Percentiles rank a stretch among this genome's conserved stretches.
phyloP scores from a whole-genome alignment of 495 filamentous ascomycete genomes.

The Talaromyces proteolyticus region DNA sequence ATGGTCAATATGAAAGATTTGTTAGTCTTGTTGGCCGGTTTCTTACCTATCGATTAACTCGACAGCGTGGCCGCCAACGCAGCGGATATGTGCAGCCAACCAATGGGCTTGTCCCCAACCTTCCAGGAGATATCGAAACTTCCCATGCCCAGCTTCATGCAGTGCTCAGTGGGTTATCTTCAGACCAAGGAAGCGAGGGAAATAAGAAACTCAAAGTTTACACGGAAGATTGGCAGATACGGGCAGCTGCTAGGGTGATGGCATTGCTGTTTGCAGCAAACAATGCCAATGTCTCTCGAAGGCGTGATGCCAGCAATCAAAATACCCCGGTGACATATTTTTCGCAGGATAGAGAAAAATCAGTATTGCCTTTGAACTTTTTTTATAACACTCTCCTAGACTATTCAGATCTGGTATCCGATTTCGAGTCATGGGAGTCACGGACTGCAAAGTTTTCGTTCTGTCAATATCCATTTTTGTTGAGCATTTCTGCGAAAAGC shows the following conservation, averaged over 20 bases:
- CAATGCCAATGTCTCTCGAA: constrained; percentile 23
- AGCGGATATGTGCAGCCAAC: constrained; percentile 46
- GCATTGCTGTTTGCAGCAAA: constrained; percentile 81
- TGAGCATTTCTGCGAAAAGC: constrained; percentile 92
- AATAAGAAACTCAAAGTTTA: constrained; percentile 51
- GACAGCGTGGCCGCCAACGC: constrained; percentile 65
- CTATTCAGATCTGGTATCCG: constrained; percentile 76
- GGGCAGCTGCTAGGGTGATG: constrained; percentile 75
- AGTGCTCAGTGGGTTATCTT: constrained; percentile 52
- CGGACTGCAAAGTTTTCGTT: constrained; percentile 74
- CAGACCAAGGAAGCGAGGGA: constrained; percentile 12
- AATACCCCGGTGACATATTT: constrained; percentile 7
- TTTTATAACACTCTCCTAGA: constrained; percentile 89
- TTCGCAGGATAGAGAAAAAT: constrained; percentile 13
- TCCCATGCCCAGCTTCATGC: constrained; percentile 71
- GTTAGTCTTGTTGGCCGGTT: constrained; percentile 77
- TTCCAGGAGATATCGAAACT: constrained; percentile 53
- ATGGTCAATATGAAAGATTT: constrained; percentile 58
- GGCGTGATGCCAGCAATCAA: not conserved
- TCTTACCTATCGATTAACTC: constrained; percentile 72
- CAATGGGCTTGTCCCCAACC: constrained; percentile 63
- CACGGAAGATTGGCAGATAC: constrained; percentile 87
- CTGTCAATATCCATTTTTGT: constrained; percentile 90
- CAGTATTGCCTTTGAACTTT: constrained; percentile 69
- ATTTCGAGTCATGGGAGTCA: constrained; percentile 87